These are phyloP conservation scores for Panaeolus papilionaceus DNA, from an alignment of 768 basidiomycete species.

Conservation along the genomic window DNA sequence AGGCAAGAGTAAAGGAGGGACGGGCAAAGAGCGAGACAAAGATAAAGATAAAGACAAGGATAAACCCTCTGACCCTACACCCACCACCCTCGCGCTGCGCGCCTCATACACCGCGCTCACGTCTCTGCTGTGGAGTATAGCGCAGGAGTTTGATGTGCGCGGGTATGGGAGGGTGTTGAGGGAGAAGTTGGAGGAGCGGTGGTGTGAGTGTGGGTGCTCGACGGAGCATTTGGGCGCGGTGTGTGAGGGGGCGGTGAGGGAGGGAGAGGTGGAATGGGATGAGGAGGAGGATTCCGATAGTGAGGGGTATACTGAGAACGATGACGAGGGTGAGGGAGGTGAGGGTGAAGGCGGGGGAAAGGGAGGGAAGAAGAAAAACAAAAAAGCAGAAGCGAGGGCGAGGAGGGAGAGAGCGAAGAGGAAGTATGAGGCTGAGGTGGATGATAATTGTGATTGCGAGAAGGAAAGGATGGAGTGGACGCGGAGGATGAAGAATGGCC, in stretches of 20 bases:
- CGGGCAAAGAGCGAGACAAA: neutral
- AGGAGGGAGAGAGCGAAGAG: neutral
- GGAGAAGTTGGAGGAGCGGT: constrained; percentile 76
- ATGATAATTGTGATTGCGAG: neutral
- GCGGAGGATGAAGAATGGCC: neutral
- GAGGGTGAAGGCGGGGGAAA: neutral
- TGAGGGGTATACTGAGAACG: no score
- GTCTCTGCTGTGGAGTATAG: constrained; percentile 73
- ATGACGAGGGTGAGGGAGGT: neutral
- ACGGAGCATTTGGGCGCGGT: constrained; percentile 81
- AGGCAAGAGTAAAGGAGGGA: neutral
- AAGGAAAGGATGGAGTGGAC: neutral
- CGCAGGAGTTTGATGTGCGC: constrained; percentile 73
- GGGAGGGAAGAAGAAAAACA: constrained; percentile 17
- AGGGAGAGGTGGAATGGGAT: constrained; percentile 66
- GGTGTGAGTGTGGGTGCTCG: constrained; percentile 85
- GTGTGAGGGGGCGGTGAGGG: constrained; percentile 73
- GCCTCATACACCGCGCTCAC: constrained; percentile 33
- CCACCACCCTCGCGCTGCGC: constrained; percentile 20
- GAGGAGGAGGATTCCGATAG: no score
- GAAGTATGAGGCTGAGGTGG: neutral
- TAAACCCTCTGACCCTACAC: constrained; percentile 31
- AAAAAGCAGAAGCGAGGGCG: neutral
- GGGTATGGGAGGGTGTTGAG: constrained; percentile 74
- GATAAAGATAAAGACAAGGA: no score